Base-by-base conservation (phyloP, 2,329 filamentous ascomycete species). In the Cadophora malorum region DNA sequence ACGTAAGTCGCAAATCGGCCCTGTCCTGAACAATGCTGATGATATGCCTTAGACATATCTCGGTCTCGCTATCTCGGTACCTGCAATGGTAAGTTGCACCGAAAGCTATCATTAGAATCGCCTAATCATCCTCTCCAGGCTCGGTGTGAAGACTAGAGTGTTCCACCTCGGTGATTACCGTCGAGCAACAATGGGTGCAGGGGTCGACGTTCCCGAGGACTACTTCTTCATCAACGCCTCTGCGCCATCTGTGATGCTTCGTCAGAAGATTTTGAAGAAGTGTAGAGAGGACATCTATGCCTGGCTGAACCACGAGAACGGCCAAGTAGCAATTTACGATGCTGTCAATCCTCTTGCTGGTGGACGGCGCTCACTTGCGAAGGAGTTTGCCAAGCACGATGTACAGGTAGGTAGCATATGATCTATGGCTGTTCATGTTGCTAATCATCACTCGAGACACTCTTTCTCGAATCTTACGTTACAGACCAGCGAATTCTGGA, bases 181-280 rank as follows among this genome's bases (percentile, higher is more conserved):
- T 73, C 89, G 96, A 78, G 94, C 94, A 38, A 97, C 95, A 19
- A 89, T 98, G 71, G 94, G 93, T 21, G 88, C 90, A 52, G 93
- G 90, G 16, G 90, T 91, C 66, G 89, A 94, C 67, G 91, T 99
- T 19, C 96, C 96, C 0, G 93, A 97, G 71, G 96, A 99, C 79
- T 99, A 99, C 80, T 99, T 99, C 82, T 97, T 95, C 78, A 91
- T 97, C 31, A 94, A 98, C 77, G 95, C 96, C 33, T 96, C 94
- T 31, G 93, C 95, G 4, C 88, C 92, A 14, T 97, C 96, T 1
- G 92, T 98, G n/a, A 88, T 98, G 72, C 83, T 99, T 61, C 90
- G 96, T 41, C 96, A 98, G 79, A 97, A 97, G 83, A 99, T 99
- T 64, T 84, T 99, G 23, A 97, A 97, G 81, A 97, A 96, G 79